These are phyloP conservation scores for Cordia subcordata DNA, from an alignment of 257 asterid species.

Conservation along the genomic window DNA sequence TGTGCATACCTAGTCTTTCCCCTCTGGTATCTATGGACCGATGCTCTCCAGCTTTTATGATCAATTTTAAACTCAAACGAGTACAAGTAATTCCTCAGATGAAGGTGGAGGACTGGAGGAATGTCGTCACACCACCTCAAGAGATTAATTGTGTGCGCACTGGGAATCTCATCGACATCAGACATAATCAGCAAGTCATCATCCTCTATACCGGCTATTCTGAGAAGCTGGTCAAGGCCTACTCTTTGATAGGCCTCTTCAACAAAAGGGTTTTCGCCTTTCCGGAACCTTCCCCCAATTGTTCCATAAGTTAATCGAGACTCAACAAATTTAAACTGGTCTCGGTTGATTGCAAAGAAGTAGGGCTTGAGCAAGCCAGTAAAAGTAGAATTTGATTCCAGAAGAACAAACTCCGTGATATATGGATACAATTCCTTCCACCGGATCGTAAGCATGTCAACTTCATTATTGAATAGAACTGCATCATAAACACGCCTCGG, in stretches of 20 bases:
- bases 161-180: constrained; percentile 72
- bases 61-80: constrained; percentile 51
- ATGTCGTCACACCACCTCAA: constrained; percentile 62
- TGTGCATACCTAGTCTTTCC: constrained; percentile 58
- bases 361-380: constrained; percentile 56
- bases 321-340: constrained; percentile 44
- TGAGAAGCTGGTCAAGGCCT: constrained; percentile 53
- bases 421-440: constrained; percentile 68
- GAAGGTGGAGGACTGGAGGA: constrained; percentile 61
- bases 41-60: constrained; percentile 63
- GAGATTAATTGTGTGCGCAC: constrained; percentile 54
- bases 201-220: constrained; percentile 53
- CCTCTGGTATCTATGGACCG: constrained; percentile 45
- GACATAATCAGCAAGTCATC: constrained; percentile 71
- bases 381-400: constrained; percentile 65
- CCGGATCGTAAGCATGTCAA: constrained; percentile 60
- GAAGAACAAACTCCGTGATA: constrained; percentile 55
- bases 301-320: constrained; percentile 53
- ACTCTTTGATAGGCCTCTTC: constrained; percentile 67
- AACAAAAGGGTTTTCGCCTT: constrained; percentile 58
- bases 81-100: constrained; percentile 52
- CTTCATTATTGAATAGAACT: constrained; percentile 62
- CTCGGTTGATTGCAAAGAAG: constrained; percentile 38
- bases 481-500: constrained; percentile 73
- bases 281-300: constrained; percentile 49